These are phyloP conservation scores for Clonostachys sp. DNA, from an alignment of 2,329 filamentous ascomycete species.

Conservation along the genomic window DNA sequence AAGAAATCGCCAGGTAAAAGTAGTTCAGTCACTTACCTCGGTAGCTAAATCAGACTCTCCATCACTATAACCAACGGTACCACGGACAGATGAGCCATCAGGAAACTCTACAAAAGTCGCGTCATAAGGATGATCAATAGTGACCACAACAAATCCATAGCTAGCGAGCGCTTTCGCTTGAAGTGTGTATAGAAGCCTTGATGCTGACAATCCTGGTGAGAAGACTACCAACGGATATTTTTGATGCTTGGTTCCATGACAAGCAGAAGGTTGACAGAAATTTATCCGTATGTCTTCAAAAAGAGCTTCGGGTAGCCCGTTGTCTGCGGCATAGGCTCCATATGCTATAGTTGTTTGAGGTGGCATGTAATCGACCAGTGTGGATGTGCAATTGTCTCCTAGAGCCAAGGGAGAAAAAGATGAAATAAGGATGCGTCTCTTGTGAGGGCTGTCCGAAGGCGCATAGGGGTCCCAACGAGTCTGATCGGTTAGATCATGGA, in stretches of 20 bases:
- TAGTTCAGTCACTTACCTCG: background rate
- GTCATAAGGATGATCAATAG: constrained; percentile 41
- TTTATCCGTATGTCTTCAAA: constrained; percentile 7
- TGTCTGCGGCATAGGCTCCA: background rate
- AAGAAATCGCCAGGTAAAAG: no score
- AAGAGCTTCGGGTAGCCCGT: constrained; percentile 5
- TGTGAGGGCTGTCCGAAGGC: constrained; percentile 5
- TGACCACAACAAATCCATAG: constrained; percentile 35
- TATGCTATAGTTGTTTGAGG: constrained; percentile 4
- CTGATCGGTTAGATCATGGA: constrained; percentile 9
- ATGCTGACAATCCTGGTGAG: constrained; percentile 31
- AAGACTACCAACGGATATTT: constrained; percentile 26
- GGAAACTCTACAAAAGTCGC: constrained; percentile 33
- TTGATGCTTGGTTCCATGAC: constrained; percentile 6
- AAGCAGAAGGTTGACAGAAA: constrained; percentile 7
- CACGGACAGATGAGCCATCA: constrained; percentile 19
- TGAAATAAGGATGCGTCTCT: constrained; percentile 7
- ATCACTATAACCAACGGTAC: constrained; percentile 9
- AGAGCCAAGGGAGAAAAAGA: constrained; percentile 5
- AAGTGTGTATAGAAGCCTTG: constrained; percentile 30
- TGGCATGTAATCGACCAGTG: constrained; percentile 7
- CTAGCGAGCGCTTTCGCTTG: constrained; percentile 34
- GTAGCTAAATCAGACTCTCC: constrained; percentile 3
- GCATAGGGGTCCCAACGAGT: constrained; percentile 10
- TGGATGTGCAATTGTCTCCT: constrained; percentile 1